These are phyloP conservation scores for Heliamphora exappendiculata DNA, from an alignment of 148 eudicot genomes.

Conservation along the genomic window DNA sequence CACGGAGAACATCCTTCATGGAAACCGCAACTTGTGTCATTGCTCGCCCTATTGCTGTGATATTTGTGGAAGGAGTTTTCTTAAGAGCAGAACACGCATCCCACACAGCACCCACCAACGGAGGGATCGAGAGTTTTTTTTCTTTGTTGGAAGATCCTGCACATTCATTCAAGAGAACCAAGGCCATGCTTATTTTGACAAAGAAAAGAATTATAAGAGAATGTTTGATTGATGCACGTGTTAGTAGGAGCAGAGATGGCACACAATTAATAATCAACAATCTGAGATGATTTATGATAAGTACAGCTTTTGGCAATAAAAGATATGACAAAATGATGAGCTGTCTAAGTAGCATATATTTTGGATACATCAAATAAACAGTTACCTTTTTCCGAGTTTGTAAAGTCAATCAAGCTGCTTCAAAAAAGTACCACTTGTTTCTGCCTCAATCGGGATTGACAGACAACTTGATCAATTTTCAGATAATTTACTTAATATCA, in stretches of 20 bases:
- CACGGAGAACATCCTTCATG: conserved; percentile 86
- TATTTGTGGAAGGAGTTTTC: conserved; percentile 67
- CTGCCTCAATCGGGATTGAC: background rate
- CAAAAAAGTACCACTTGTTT: background rate
- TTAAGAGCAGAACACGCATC: conserved; percentile 81
- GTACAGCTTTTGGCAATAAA: too few species aligned
- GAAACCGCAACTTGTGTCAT: conserved; percentile 78
- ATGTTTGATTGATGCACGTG: background rate
- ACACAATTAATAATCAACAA: too few species aligned
- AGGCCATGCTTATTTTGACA: background rate
- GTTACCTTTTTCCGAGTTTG: background rate
- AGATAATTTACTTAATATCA: background rate
- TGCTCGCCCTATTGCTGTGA: conserved; percentile 77
- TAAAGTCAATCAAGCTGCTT: background rate
- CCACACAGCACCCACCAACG: conserved; percentile 68
- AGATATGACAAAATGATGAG: background rate
- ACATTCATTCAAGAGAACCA: conserved; percentile 5
- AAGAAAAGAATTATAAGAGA: background rate
- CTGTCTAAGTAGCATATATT: background rate
- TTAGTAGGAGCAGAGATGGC: too few species aligned
- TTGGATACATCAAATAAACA: background rate
- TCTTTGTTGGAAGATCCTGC: conserved; percentile 43
- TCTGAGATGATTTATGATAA: background rate
- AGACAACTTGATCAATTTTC: background rate
- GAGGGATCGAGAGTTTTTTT: conserved; percentile 40